Conservation (phyloP, 192 early-diverging fungal species). For the Coemansia erecta region DNA sequence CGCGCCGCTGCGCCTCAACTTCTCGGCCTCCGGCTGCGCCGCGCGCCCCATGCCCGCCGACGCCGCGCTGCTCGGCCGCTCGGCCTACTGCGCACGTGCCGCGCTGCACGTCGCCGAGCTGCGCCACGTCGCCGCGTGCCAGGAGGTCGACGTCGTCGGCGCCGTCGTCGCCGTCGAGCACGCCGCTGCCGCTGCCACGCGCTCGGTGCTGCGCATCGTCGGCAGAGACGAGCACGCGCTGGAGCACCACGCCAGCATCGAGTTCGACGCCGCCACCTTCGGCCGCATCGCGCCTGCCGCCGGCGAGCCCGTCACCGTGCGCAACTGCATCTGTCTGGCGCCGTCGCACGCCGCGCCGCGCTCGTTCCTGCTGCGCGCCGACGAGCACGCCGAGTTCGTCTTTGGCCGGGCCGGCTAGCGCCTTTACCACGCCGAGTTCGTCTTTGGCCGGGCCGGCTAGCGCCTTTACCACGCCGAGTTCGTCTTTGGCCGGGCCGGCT, state of each 20-base stretch:
- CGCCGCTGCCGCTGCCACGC: slow-evolving; percentile 9
- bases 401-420: not conserved
- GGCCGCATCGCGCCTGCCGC: slow-evolving; percentile 13
- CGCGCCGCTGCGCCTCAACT: slow-evolving; percentile 22
- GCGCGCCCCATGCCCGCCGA: slow-evolving; percentile 18
- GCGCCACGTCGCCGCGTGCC: slow-evolving; percentile 10
- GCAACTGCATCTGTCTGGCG: slow-evolving; percentile 23
- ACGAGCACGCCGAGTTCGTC: slow-evolving; percentile 20
- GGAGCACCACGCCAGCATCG: slow-evolving; percentile 13
- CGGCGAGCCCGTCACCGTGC: slow-evolving; percentile 29
- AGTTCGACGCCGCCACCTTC: slow-evolving; percentile 19
- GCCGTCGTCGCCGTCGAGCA: not conserved
- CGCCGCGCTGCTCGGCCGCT: slow-evolving; percentile 13
- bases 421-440: slow-evolving; percentile 19
- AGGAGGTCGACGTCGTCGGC: slow-evolving; percentile 40
- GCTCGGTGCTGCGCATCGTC: slow-evolving; percentile 19
- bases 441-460: not conserved
- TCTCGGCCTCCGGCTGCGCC: slow-evolving; percentile 11
- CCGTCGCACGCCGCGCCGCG: slow-evolving; percentile 5
- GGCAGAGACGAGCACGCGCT: slow-evolving; percentile 14
- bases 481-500: not conserved
- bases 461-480: slow-evolving; percentile 17
- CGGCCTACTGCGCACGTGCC: slow-evolving; percentile 23
- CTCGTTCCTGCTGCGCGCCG: slow-evolving; percentile 20
- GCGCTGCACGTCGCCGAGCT: slow-evolving; percentile 33